Evolutionary conservation across 495 filamentous ascomycete species (phyloP).

Genomic region (Penicillium samsonianum): DNA sequence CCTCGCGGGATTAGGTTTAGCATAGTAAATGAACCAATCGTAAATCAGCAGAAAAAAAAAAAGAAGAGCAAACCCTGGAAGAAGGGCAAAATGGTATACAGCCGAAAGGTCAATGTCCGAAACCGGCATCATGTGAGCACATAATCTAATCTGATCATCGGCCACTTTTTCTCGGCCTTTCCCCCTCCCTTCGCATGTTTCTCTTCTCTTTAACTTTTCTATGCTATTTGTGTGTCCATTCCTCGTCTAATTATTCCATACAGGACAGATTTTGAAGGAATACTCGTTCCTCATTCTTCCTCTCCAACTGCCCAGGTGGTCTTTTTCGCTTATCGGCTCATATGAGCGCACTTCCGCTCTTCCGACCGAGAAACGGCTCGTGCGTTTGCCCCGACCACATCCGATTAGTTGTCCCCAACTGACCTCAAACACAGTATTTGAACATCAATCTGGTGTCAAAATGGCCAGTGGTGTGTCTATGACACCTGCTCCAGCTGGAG

Average conservation of each 20-base stretch:
- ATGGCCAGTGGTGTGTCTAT: slow-evolving; percentile 43
- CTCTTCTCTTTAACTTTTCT: slow-evolving; percentile 8
- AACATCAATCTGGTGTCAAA: slow-evolving; percentile 20
- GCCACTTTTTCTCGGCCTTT: slow-evolving; percentile 27
- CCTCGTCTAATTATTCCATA: not conserved
- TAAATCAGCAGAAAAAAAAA: not conserved
- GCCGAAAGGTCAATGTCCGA: slow-evolving; percentile 26
- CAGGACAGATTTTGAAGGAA: not conserved
- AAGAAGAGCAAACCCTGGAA: not conserved
- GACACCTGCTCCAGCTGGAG: slow-evolving; percentile 34
- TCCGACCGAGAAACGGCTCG: slow-evolving; percentile 41
- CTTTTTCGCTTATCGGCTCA: slow-evolving; percentile 38
- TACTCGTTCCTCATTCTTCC: slow-evolving; percentile 5
- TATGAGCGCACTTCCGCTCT: slow-evolving; percentile 45
- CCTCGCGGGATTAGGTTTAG: not conserved
- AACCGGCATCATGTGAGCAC: slow-evolving; percentile 37
- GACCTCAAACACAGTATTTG: slow-evolving; percentile 22
- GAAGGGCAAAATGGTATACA: not conserved
- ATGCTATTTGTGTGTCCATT: not conserved
- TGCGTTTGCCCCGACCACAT: slow-evolving; percentile 30
- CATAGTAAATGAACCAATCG: not conserved
- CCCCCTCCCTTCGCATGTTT: slow-evolving; percentile 19
- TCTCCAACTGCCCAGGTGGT: slow-evolving; percentile 13
- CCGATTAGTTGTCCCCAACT: slow-evolving; percentile 27
- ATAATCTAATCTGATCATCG: slow-evolving; percentile 50